Evolutionary conservation across 345 rosid genomes (phyloP), one percentile per base, ranked within the genome.

Genomic region (Brassica carinata): DNA sequence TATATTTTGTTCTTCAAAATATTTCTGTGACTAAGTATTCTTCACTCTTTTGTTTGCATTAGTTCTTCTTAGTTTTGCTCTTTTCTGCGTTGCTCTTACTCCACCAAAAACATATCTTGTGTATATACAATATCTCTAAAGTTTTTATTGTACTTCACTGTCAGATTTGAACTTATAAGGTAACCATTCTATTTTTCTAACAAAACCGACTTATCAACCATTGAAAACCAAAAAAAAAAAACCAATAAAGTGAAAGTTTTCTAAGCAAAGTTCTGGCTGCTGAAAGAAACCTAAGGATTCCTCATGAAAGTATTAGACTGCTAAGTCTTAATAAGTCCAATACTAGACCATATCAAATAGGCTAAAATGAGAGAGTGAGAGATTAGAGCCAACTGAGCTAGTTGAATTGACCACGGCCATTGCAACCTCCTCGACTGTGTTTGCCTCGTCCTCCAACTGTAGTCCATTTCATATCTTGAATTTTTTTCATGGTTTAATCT

Each of bases 31-130:
- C 43, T 29, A 73, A 57, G 43, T 38, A 61, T 59, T 67, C 64
- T 69, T 58, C 72, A 64, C 80, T 67, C 26, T 31, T 77, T 64
- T 79, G 66, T 82, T 79, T 80, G 81, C 77, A 69, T 13, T 53
- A 45, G 65, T 74, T 6, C 38, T 13, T 4, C 58, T 19, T 69
- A 72, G 68, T 64, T 69, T 82, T 79, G 76, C 82, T 81, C 77
- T 86, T 82, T 62, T 77, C 82, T 81, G 74, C 82, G 82, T 45
- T 78, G 67, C 73, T 80, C 67, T 68, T 18, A 57, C 83, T 79
- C 83, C 79, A 73, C 51, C 71, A 59, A 48, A 69, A 69, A 66
- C 40, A 61, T 27, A 9, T 64, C 62, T 38, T 38, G 70, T 78
- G 82, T 83, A 69, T 29, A 79, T 68, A 78, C 33, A 23, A 8